Conservation (phyloP, 495 filamentous ascomycete species). For the Xylaria scruposa region DNA sequence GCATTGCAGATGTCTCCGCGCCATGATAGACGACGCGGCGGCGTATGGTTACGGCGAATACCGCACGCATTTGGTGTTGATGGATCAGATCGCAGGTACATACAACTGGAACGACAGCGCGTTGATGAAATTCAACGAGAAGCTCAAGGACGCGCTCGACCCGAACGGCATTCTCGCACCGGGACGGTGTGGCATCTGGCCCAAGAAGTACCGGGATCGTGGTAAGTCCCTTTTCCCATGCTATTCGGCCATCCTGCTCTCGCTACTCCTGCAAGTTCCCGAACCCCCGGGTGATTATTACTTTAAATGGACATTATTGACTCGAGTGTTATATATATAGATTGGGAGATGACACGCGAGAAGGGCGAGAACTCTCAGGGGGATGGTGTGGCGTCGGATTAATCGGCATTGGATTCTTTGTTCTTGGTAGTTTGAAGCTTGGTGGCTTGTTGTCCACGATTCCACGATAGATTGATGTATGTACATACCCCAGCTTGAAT, state of each 20-base stretch:
- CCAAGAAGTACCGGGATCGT: slow-evolving; percentile 51
- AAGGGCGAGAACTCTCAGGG: slow-evolving; percentile 37
- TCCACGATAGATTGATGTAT: neutral
- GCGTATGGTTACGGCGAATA: slow-evolving; percentile 63
- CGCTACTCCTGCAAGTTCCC: too few relatives aligned
- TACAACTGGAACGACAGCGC: slow-evolving; percentile 62
- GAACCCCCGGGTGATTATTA: too few relatives aligned
- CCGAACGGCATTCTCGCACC: slow-evolving; percentile 65
- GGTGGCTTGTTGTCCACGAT: slow-evolving; percentile 1
- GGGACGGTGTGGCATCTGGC: slow-evolving; percentile 64
- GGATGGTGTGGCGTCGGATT: slow-evolving; percentile 34
- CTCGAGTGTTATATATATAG: slow-evolving; percentile 16
- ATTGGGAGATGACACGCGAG: slow-evolving; percentile 46
- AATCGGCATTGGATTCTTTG: neutral
- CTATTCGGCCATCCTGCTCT: too few relatives aligned
- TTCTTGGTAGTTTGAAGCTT: neutral
- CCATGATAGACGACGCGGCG: slow-evolving; percentile 57
- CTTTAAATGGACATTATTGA: too few relatives aligned
- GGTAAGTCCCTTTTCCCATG: too few relatives aligned
- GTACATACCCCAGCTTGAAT: neutral
- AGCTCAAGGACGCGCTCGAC: slow-evolving; percentile 63
- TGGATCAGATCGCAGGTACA: slow-evolving; percentile 64
- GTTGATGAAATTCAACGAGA: slow-evolving; percentile 61
- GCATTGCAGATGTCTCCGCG: slow-evolving; percentile 41
- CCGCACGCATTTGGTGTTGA: slow-evolving; percentile 60